Evolutionary conservation across 2,329 filamentous ascomycete genomes (phyloP), one percentile per base, ranked within the genome.

Genomic region (Cordyceps cateniannulata): DNA sequence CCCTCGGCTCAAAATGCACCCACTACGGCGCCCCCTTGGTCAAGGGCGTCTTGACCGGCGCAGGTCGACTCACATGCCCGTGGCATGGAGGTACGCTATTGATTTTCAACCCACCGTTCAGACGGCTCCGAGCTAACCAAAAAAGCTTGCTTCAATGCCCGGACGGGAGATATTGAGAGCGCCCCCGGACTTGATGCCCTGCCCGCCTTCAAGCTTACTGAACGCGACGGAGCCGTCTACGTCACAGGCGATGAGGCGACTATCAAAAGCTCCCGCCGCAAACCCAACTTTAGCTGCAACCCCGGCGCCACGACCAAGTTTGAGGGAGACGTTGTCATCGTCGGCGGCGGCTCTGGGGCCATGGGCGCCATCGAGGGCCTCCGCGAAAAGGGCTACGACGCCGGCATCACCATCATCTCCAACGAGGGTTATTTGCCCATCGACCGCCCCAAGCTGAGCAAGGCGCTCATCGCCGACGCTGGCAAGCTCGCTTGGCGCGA

Each of bases 361-460:
- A 77, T 97, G 54, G 93, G 92, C 32, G 83, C 89, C 5, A 79
- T 96, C 49, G 91, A 98, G 71, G 89, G 86, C 14, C 83, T 99
- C 18, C 87, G 93, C 48, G 88, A 89, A 65, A 85, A 88, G 64
- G 92, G 93, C 32, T 98, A 87, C 78, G 81, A 81, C 5, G 93
- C 92, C 16, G 78, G 83, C 60, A 86, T 99, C 66, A 96, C 92
- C 0, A 79, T 96, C 68, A 86, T 99, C 68, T 87, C 90, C 14
- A 87, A 84, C 65, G 95, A 99, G 74, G 88, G 90, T 24, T 89
- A 95, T 71, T 82, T 89, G 38, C 93, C 93, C 35, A 93, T 98
- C 68, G 95, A 99, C 76, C 86, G 95, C 22, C 91, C 95, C 12
- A 98, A 98, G 79, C 82, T 99, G 47, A 97, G 93, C 70, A 99